Base-by-base conservation (phyloP, 2,329 filamentous ascomycete genomes). In the Pseudohalonectria lignicola region DNA sequence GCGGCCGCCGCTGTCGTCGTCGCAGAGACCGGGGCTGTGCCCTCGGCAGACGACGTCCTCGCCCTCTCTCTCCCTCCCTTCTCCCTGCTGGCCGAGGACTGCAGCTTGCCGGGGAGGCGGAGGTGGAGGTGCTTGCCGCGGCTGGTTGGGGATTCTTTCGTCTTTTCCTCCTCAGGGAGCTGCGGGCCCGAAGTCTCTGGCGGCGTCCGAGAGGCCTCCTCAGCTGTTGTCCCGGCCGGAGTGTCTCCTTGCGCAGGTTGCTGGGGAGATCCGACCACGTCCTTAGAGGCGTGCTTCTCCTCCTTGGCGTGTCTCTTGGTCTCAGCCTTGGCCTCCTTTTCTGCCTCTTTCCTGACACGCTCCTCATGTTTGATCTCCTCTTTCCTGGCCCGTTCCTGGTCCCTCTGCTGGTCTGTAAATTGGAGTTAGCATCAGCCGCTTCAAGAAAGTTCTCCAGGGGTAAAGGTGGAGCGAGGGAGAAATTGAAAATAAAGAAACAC, bases 281-380 rank as follows among this genome's bases (percentile, higher is more conserved):
- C n/a, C n/a, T n/a, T n/a, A n/a, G n/a, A n/a, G n/a, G n/a, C n/a
- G n/a, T n/a, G n/a, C n/a, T 68, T 68, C 29, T 68, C 61, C 41
- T 67, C 66, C 41, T 66, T 59, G n/a, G 48, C 44, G n/a, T 48
- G 36, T 6, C 54, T 56, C 49, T 69, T 71, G 41, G 69, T 62
- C 45, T 71, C 67, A 1, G 60, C 57, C 43, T 62, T 67, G 36
- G 56, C 59, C 2, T 63, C 60, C 45, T 67, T 68, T 35, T 62
- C 64, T 41, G 66, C 65, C 4, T 64, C 48, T 30, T 53, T 56
- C 13, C 45, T 44, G 3, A 39, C 44, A 41, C 82, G 76, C 43
- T 75, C 66, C 46, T 86, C 79, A 6, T 78, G 57, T 30, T 74
- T 71, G 19, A 50, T 36, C 36, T 52, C 51, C 3, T 44, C 49